phyloP scores from a whole-genome alignment of 2,329 filamentous ascomycete genomes.

The Trichoderma sp. region DNA sequence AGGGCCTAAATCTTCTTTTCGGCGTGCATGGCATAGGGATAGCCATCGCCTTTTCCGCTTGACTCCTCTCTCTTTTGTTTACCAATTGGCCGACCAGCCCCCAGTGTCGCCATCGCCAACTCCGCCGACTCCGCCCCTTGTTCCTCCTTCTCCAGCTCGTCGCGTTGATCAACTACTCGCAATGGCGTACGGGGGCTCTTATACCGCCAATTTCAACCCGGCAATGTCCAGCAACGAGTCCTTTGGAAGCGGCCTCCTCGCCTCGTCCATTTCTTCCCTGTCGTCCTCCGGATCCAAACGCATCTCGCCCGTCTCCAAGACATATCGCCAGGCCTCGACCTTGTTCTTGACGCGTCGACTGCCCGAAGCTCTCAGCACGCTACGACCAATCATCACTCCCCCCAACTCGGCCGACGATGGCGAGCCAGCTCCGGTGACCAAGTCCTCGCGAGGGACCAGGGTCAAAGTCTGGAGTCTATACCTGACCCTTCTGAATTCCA shows the following conservation, averaged over 20 bases:
- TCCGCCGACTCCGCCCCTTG: not conserved
- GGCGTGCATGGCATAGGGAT: constrained; percentile 7
- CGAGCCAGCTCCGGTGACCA: constrained; percentile 72
- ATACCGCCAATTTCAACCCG: constrained; percentile 48
- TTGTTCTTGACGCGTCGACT: constrained; percentile 92
- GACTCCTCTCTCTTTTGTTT: not conserved
- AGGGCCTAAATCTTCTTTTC: not conserved
- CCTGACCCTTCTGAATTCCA: constrained; percentile 86
- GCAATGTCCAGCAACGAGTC: constrained; percentile 42
- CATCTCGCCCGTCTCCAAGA: constrained; percentile 78
- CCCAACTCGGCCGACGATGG: constrained; percentile 50
- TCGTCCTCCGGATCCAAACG: constrained; percentile 62
- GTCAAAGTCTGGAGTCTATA: constrained; percentile 99
- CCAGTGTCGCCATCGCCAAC: not conserved
- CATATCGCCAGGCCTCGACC: constrained; percentile 91
- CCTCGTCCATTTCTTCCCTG: constrained; percentile 70
- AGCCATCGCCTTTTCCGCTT: not conserved
- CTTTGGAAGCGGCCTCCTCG: constrained; percentile 55
- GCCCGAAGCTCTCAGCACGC: constrained; percentile 82
- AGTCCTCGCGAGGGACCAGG: constrained; percentile 76
- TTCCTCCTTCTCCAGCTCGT: not conserved
- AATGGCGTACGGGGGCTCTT: constrained; percentile 50
- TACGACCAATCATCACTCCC: constrained; percentile 77
- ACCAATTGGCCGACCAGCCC: not conserved
- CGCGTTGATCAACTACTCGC: constrained; percentile 19